Percentiles rank a stretch among this genome's conserved stretches.
Conservation (phyloP, 2,329 filamentous ascomycete genomes). For the Hypoxylon sp. region DNA sequence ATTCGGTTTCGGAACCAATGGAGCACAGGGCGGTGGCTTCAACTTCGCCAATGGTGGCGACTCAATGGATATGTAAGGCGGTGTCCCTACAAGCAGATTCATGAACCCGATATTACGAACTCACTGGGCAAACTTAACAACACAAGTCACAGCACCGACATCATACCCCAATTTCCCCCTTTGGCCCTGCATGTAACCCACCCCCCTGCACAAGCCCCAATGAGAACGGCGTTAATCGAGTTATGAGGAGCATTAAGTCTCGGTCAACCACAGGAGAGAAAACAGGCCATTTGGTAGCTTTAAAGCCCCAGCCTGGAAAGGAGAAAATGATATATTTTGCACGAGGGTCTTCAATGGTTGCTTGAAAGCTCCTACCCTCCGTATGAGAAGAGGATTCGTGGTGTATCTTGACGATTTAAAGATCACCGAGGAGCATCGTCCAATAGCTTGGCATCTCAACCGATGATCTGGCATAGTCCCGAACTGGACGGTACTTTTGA, state of each 20-base stretch:
- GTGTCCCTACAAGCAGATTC: conserved; percentile 28
- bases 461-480: conserved; percentile 18
- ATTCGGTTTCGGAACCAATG: conserved; percentile 83
- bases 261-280: conserved; percentile 49
- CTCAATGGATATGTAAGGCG: conserved; percentile 75
- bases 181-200: conserved; percentile 54
- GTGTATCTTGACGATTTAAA: conserved; percentile 22
- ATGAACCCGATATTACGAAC: conserved; percentile 43
- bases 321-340: conserved; percentile 52
- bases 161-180: conserved; percentile 46
- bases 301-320: conserved; percentile 72
- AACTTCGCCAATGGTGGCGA: conserved; percentile 86
- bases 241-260: conserved; percentile 55
- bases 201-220: conserved; percentile 50
- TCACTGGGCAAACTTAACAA: conserved; percentile 41
- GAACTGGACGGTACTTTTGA: conserved; percentile 29
- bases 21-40: conserved; percentile 78
- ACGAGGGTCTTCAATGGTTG: conserved; percentile 64
- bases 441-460: conserved; percentile 22
- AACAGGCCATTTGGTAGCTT: conserved; percentile 73
- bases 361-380: conserved; percentile 65
- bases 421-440: conserved; percentile 22
- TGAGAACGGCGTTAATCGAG: conserved; percentile 54
- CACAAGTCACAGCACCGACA: conserved; percentile 49
- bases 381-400: conserved; percentile 32